Conservation (phyloP, 2,329 filamentous ascomycete genomes). For the Aplosporella prunicola region DNA sequence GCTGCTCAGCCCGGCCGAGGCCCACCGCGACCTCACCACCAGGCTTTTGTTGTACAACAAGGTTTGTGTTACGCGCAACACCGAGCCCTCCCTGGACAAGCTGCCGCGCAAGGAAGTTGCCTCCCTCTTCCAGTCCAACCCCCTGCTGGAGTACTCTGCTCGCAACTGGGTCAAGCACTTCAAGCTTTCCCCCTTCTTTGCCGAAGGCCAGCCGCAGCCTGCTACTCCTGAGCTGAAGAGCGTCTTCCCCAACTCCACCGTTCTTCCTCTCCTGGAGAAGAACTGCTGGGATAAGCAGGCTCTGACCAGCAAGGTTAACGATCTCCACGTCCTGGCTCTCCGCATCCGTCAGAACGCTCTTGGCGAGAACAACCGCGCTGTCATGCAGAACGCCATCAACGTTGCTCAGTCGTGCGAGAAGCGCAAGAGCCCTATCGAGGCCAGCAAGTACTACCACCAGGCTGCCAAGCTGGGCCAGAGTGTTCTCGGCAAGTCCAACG, state of each 20-base stretch:
- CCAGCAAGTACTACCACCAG: slow-evolving; percentile 29
- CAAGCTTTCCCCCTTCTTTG: slow-evolving; percentile 36
- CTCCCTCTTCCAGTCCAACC: slow-evolving; percentile 34
- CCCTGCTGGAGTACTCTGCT: slow-evolving; percentile 38
- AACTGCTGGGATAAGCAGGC: slow-evolving; percentile 31
- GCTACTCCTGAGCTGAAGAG: slow-evolving; percentile 37
- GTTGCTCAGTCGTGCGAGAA: slow-evolving; percentile 10
- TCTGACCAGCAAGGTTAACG: slow-evolving; percentile 9
- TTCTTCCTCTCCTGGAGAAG: slow-evolving; percentile 42
- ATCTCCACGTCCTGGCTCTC: slow-evolving; percentile 8
- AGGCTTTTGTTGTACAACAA: slow-evolving; percentile 38
- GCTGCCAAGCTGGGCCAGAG: slow-evolving; percentile 18
- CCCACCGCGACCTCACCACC: slow-evolving; percentile 38
- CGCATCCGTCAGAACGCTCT: slow-evolving; percentile 10
- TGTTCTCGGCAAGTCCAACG: slow-evolving; percentile 9
- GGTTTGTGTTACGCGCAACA: slow-evolving; percentile 30
- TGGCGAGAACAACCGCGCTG: slow-evolving; percentile 6
- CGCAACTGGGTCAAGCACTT: slow-evolving; percentile 42
- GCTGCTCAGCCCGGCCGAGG: slow-evolving; percentile 37
- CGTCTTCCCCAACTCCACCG: slow-evolving; percentile 38
- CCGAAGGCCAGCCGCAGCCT: slow-evolving; percentile 34
- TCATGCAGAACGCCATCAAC: slow-evolving; percentile 10
- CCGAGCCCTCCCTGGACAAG: slow-evolving; percentile 34
- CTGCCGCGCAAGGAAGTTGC: slow-evolving; percentile 31
- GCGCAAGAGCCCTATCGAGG: slow-evolving; percentile 17